These are phyloP conservation scores for Epichloe sp. DNA, from an alignment of 2,329 filamentous ascomycete species.

Conservation along the genomic window DNA sequence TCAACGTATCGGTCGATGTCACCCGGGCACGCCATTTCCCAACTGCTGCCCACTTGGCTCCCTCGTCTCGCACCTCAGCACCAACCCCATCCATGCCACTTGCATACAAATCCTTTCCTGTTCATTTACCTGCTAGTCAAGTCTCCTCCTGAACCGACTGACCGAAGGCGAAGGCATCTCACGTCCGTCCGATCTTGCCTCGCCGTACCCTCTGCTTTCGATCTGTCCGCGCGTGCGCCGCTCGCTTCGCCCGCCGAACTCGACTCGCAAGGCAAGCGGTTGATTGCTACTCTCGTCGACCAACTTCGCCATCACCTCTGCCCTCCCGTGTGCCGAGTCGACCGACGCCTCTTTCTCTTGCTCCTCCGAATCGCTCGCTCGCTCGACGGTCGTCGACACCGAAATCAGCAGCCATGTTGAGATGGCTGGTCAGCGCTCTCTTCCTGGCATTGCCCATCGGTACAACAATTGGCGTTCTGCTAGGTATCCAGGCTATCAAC, in stretches of 20 bases:
- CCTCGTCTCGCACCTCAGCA: not conserved
- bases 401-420: slow-evolving; percentile 19
- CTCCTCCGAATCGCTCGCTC: not conserved
- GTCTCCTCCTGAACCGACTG: not conserved
- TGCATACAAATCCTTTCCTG: not conserved
- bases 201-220: not conserved
- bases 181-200: not conserved
- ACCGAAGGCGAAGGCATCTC: not conserved
- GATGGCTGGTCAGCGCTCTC: slow-evolving; percentile 35
- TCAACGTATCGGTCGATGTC: too few species aligned
- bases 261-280: not conserved
- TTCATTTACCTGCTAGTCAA: too few species aligned
- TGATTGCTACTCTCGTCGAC: not conserved
- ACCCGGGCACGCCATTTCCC: too few species aligned
- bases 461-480: slow-evolving; percentile 33
- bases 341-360: not conserved
- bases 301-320: not conserved
- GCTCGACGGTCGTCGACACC: not conserved
- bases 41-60: not conserved
- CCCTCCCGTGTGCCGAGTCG: not conserved
- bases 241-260: slow-evolving; percentile 4
- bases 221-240: not conserved
- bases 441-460: slow-evolving; percentile 37
- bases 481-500: slow-evolving; percentile 34
- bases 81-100: not conserved